Evolutionary conservation across 305 asterid species (phyloP).

Genomic region (Petunia hybrid): DNA sequence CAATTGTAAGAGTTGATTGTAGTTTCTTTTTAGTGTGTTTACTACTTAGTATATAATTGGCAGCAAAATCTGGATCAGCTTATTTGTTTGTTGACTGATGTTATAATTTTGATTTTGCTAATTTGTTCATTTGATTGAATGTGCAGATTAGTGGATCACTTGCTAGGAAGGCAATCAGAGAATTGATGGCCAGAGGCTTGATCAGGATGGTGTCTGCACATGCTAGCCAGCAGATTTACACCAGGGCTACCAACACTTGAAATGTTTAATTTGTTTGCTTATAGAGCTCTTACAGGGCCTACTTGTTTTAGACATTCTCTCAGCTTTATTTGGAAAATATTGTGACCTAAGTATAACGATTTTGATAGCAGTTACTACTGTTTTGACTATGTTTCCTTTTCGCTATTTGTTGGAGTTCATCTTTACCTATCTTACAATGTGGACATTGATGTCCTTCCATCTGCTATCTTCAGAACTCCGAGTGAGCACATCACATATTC

Average conservation of each 20-base stretch:
- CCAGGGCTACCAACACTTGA: constrained; percentile 59
- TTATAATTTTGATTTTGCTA: not conserved
- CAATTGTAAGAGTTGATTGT: not conserved
- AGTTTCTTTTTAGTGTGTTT: not conserved
- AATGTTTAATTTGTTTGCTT: constrained; percentile 19
- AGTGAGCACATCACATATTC: not conserved
- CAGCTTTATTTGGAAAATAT: not conserved
- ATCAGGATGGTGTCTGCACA: constrained; percentile 49
- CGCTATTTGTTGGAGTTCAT: not conserved
- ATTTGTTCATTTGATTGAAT: not conserved
- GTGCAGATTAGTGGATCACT: constrained; percentile 47
- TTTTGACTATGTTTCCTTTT: not conserved
- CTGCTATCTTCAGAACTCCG: not conserved
- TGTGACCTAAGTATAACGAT: not conserved
- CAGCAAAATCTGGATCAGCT: not conserved
- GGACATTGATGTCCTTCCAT: not conserved
- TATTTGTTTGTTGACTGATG: not conserved
- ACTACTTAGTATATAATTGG: not conserved
- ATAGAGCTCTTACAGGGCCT: constrained; percentile 18
- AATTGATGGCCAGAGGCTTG: constrained; percentile 46
- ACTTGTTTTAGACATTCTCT: constrained; percentile 3
- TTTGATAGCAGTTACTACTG: not conserved
- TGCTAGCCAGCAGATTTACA: constrained; percentile 51
- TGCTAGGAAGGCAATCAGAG: constrained; percentile 45
- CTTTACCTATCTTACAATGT: not conserved